These are phyloP conservation scores for Lactarius vividus DNA, from an alignment of 768 basidiomycete species.

Conservation along the genomic window DNA sequence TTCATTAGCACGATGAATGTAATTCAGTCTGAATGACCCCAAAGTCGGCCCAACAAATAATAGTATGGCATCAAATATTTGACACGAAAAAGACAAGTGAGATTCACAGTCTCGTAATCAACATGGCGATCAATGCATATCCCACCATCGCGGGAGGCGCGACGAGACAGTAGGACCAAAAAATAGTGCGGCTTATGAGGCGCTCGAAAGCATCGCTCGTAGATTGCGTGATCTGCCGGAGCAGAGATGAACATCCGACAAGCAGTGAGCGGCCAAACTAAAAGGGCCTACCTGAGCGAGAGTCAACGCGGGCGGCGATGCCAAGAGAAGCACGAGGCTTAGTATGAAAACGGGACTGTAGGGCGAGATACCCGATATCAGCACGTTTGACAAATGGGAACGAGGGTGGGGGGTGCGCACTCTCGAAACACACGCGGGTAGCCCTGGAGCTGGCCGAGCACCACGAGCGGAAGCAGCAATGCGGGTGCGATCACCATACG, in stretches of 20 bases:
- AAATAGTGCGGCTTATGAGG: slow-evolving; percentile 85
- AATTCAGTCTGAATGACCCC: not conserved
- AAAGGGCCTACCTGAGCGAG: slow-evolving; percentile 48
- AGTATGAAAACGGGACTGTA: slow-evolving; percentile 81
- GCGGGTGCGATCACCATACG: slow-evolving; percentile 81
- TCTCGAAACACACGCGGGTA: slow-evolving; percentile 67
- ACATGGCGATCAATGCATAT: slow-evolving; percentile 74
- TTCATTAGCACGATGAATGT: too few species aligned
- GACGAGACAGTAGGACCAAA: slow-evolving; percentile 86
- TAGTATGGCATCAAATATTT: not conserved
- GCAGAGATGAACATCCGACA: slow-evolving; percentile 17
- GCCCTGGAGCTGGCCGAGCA: slow-evolving; percentile 55
- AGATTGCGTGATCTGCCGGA: slow-evolving; percentile 70
- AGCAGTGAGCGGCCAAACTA: slow-evolving; percentile 25
- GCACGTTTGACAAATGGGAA: slow-evolving; percentile 9
- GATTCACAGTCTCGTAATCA: slow-evolving; percentile 50
- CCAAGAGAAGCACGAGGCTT: slow-evolving; percentile 77
- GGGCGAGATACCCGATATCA: not conserved
- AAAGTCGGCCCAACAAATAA: not conserved
- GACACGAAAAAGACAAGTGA: not conserved
- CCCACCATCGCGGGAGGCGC: slow-evolving; percentile 79
- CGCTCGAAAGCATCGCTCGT: slow-evolving; percentile 88
- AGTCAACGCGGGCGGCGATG: slow-evolving; percentile 76
- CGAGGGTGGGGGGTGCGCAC: slow-evolving; percentile 54
- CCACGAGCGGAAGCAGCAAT: slow-evolving; percentile 72